A percentile compares a stretch with the other conserved stretches of the same genome.
These are phyloP conservation scores for Crithidia expoeki DNA, from an alignment of 208 protist genomes.

Conservation along the genomic window DNA sequence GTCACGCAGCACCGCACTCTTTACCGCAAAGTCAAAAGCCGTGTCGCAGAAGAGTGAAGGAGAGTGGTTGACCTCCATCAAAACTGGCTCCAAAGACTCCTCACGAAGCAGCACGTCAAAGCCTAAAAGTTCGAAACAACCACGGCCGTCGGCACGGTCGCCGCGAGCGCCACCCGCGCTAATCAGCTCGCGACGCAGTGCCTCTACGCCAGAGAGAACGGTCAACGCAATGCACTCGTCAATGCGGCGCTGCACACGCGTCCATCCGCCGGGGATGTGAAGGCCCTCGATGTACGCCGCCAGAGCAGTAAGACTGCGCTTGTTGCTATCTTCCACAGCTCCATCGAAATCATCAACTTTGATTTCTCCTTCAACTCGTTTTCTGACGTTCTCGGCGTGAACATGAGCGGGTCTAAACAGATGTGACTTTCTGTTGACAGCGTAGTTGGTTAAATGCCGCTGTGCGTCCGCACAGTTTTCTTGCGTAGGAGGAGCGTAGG, in stretches of 20 bases:
- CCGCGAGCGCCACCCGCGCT: conserved; percentile 52
- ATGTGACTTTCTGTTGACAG: conserved; percentile 71
- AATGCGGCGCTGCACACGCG: conserved; percentile 56
- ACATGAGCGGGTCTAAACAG: conserved; percentile 27
- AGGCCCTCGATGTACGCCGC: conserved; percentile 36
- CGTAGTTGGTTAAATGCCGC: conserved; percentile 91
- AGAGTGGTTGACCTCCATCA: conserved; percentile 94
- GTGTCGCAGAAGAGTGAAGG: conserved; percentile 89
- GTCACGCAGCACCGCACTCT: conserved; percentile 75
- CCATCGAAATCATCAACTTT: not conserved
- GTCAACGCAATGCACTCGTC: conserved; percentile 81
- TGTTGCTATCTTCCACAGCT: conserved; percentile 17
- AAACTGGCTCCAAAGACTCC: conserved; percentile 49
- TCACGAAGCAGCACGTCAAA: conserved; percentile 86
- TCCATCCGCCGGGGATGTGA: conserved; percentile 38
- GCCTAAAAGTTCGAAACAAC: conserved; percentile 91
- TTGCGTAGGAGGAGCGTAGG: conserved; percentile 64
- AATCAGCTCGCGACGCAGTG: conserved; percentile 77
- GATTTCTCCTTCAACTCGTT: not conserved
- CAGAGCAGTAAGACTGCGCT: conserved; percentile 21
- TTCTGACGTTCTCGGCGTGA: not conserved
- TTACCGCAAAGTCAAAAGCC: conserved; percentile 77
- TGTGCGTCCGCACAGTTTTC: conserved; percentile 51
- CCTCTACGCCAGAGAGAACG: conserved; percentile 80
- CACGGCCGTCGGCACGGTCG: conserved; percentile 49